phyloP scores from a whole-genome alignment of 2,329 filamentous ascomycete species.

The Bisporella sp. region DNA sequence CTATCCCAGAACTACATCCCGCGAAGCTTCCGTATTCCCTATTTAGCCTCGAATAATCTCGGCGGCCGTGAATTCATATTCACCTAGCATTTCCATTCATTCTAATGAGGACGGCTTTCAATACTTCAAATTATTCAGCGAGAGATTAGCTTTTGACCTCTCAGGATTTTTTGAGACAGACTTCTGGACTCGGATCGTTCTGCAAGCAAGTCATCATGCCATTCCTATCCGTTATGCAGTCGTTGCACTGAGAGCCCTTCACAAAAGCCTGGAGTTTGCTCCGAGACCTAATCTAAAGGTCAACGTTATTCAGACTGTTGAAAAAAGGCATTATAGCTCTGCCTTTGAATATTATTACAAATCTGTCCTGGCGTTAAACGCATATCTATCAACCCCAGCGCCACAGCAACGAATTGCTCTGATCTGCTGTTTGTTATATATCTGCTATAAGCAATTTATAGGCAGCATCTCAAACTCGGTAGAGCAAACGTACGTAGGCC shows the following conservation, averaged over 20 bases:
- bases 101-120: conserved; percentile 45
- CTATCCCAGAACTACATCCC: too few relatives aligned
- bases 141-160: conserved; percentile 53
- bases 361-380: conserved; percentile 45
- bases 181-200: conserved; percentile 56
- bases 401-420: conserved; percentile 32
- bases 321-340: conserved; percentile 48
- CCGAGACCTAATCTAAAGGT: conserved; percentile 21
- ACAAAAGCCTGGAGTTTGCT: conserved; percentile 50
- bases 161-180: conserved; percentile 58
- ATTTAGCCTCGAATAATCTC: conserved; percentile 25
- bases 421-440: conserved; percentile 24
- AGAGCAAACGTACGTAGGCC: conserved; percentile 51
- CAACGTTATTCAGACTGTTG: conserved; percentile 32
- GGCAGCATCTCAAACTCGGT: conserved; percentile 52
- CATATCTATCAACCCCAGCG: conserved; percentile 35
- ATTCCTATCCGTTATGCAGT: conserved; percentile 57
- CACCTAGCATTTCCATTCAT: conserved; percentile 34
- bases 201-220: conserved; percentile 55
- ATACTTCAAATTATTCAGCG: conserved; percentile 56
- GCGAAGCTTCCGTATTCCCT: neutral
- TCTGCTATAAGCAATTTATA: conserved; percentile 24
- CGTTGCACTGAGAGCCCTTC: conserved; percentile 59
- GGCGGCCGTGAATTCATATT: conserved; percentile 7
- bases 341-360: conserved; percentile 52